These are phyloP conservation scores for Musa troglodytarum DNA, from an alignment of 176 grass and related monocot species.

Conservation along the genomic window DNA sequence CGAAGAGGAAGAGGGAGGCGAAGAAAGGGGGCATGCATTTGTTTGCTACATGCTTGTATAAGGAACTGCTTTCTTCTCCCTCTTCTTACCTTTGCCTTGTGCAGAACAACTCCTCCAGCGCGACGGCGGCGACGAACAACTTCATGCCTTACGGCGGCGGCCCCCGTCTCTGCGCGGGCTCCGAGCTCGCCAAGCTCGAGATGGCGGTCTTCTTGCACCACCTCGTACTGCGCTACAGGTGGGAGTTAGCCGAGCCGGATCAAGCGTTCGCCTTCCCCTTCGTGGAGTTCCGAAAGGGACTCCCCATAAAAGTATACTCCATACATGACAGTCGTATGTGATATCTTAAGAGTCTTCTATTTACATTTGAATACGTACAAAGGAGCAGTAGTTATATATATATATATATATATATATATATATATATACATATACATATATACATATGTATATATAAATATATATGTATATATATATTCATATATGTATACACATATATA, in stretches of 20 bases:
- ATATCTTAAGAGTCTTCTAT: too few species aligned
- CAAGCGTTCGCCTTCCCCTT: conserved; percentile 22
- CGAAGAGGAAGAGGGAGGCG: too few species aligned
- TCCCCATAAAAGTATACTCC: conserved; percentile 19
- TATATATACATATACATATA: too few species aligned
- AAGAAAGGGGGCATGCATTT: too few species aligned
- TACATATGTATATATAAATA: too few species aligned
- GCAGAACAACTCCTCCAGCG: conserved; percentile 3
- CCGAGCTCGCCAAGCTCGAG: conserved; percentile 33
- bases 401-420: too few species aligned
- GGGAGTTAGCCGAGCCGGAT: conserved; percentile 32
- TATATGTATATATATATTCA: too few species aligned
- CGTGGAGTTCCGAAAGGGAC: conserved; percentile 23
- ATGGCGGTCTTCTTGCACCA: conserved; percentile 37
- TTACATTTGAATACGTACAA: too few species aligned
- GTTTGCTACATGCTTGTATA: too few species aligned
- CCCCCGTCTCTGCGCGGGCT: conserved; percentile 22
- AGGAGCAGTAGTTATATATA: too few species aligned
- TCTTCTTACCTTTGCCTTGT: background rate
- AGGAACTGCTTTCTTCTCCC: too few species aligned
- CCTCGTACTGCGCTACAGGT: conserved; percentile 28
- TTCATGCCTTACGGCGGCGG: conserved; percentile 35
- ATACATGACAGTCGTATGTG: background rate
- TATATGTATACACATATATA: too few species aligned
- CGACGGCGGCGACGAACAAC: background rate